A percentile compares a stretch with the other conserved stretches of the same genome.
Conservation (phyloP, 176 grass and related monocot genomes). For the Otatea glauca region DNA sequence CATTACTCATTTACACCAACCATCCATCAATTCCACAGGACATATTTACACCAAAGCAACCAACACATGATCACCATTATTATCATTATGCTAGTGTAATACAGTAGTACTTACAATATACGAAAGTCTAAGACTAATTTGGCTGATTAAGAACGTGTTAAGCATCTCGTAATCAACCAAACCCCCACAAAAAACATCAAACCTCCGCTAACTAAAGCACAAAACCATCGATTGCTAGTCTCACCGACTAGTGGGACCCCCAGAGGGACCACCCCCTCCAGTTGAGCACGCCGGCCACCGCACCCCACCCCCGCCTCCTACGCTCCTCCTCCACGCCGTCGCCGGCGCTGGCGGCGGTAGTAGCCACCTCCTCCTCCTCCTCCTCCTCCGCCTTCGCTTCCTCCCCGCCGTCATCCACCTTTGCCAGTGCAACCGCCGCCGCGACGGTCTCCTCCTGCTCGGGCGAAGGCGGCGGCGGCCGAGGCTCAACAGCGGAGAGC, state of each 20-base stretch:
- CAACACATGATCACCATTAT: conserved; percentile 17
- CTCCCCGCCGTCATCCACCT: not conserved
- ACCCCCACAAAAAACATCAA: not conserved
- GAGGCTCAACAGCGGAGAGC: conserved; percentile 20
- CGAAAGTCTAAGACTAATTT: not conserved
- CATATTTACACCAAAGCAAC: conserved; percentile 25
- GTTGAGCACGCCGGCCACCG: conserved; percentile 43
- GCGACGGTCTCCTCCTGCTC: conserved; percentile 14
- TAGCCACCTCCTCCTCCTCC: not conserved
- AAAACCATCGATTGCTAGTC: not conserved
- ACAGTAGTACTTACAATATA: not conserved
- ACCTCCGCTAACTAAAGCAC: not conserved
- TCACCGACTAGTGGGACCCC: conserved; percentile 44
- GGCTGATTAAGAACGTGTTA: not conserved
- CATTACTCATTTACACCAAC: not conserved
- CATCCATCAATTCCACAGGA: not conserved
- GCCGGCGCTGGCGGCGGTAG: not conserved
- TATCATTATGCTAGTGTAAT: not conserved
- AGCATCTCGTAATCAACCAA: conserved; percentile 12
- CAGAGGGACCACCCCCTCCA: conserved; percentile 47
- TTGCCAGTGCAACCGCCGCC: not conserved
- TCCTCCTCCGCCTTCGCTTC: not conserved
- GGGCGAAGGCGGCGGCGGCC: not conserved
- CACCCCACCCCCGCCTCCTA: conserved; percentile 56
- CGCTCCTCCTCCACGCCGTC: conserved; percentile 47